Conservation (phyloP, 257 asterid genomes). For the Primulina huaijiensis region DNA sequence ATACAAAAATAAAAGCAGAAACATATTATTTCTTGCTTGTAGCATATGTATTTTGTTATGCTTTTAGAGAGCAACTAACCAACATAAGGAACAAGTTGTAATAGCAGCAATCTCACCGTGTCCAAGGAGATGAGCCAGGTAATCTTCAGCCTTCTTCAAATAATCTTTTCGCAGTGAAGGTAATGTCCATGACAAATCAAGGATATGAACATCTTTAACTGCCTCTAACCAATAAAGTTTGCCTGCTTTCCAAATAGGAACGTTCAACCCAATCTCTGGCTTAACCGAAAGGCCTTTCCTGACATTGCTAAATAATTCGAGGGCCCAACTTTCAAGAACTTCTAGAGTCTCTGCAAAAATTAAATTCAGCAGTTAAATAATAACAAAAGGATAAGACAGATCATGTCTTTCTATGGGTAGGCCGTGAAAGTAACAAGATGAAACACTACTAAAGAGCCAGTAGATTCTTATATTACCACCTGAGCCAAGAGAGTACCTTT, state of each 20-base stretch:
- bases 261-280: constrained; percentile 42
- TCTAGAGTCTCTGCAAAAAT: constrained; percentile 78
- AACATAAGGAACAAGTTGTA: constrained; percentile 11
- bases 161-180: constrained; percentile 85
- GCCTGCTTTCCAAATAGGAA: constrained; percentile 82
- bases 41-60: background rate
- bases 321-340: constrained; percentile 81
- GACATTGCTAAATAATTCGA: constrained; percentile 72
- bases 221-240: constrained; percentile 87
- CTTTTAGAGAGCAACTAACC: background rate
- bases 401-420: constrained; percentile 14
- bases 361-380: constrained; percentile 23
- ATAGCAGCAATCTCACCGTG: constrained; percentile 60
- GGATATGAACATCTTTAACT: constrained; percentile 88
- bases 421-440: background rate
- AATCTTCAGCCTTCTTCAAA: constrained; percentile 86
- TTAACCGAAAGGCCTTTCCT: constrained; percentile 55
- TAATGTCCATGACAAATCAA: constrained; percentile 85
- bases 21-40: constrained; percentile 3
- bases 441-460: constrained; percentile 3
- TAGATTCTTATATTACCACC: background rate
- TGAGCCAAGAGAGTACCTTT: background rate
- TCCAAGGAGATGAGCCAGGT: constrained; percentile 90
- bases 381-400: constrained; percentile 7
- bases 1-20: constrained; percentile 17